Percentiles rank a stretch among this genome's conserved stretches.
phyloP scores from a whole-genome alignment of 345 rosid species.

The Brassica juncea region DNA sequence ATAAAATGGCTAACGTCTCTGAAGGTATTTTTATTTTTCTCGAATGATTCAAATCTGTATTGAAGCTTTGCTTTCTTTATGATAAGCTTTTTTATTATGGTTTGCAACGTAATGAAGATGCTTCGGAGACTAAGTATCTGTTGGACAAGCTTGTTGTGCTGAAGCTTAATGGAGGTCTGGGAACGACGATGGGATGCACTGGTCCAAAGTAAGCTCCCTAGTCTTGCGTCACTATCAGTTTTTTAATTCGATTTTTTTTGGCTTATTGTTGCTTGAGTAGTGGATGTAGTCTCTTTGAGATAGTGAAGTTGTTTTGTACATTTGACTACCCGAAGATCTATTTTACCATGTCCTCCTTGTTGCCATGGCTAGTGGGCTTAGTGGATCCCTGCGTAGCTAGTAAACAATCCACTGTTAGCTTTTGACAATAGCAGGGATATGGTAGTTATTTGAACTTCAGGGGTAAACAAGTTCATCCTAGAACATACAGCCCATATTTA shows the following conservation, averaged over 20 bases:
- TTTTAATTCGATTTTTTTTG: not conserved
- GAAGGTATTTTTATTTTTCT: slow-evolving; percentile 26
- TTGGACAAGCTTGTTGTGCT: slow-evolving; percentile 88
- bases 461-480: not conserved
- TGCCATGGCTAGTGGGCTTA: not conserved
- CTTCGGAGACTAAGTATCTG: slow-evolving; percentile 64
- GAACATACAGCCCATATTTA: not conserved
- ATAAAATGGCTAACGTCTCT: slow-evolving; percentile 38
- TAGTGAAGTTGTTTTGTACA: not conserved
- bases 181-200: slow-evolving; percentile 98
- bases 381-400: not conserved
- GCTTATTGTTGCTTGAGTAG: not conserved
- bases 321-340: not conserved
- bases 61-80: not conserved
- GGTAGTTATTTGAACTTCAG: not conserved
- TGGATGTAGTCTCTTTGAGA: slow-evolving; percentile 5
- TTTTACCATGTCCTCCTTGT: not conserved
- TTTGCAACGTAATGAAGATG: slow-evolving; percentile 46
- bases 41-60: not conserved
- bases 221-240: slow-evolving; percentile 8
- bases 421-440: not conserved
- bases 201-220: slow-evolving; percentile 78
- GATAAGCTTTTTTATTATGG: slow-evolving; percentile 4
- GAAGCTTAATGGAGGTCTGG: slow-evolving; percentile 95
- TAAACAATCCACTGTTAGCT: not conserved